A percentile compares a stretch with the other conserved stretches of the same genome.
Evolutionary conservation across 768 basidiomycete species (phyloP).

Genomic region (Kwoniella shandongensis): DNA sequence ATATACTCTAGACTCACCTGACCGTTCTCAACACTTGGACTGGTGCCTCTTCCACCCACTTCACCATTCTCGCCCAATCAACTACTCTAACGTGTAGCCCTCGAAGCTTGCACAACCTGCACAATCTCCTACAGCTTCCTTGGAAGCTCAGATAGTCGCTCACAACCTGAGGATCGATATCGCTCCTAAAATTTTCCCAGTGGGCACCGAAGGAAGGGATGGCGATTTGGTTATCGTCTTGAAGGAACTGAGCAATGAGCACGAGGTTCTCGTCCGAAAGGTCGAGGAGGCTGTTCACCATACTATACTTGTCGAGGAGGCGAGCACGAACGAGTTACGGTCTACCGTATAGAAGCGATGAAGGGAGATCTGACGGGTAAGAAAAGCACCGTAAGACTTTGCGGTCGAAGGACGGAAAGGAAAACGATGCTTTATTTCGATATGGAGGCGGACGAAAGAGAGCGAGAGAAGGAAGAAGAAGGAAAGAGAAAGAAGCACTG

Average conservation of each 20-base stretch:
- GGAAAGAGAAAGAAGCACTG: slow-evolving; percentile 22
- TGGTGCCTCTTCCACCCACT: slow-evolving; percentile 1
- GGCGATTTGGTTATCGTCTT: background rate
- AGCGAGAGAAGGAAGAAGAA: slow-evolving; percentile 27
- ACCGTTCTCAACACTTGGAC: background rate
- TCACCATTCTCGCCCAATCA: background rate
- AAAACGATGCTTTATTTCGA: too few species aligned
- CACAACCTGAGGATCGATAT: background rate
- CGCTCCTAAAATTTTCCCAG: background rate
- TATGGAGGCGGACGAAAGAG: slow-evolving; percentile 29
- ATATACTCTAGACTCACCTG: slow-evolving; percentile 3
- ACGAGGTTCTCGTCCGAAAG: background rate
- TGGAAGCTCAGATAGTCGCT: background rate
- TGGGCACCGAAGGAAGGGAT: slow-evolving; percentile 11
- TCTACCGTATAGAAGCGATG: too few species aligned
- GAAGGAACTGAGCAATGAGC: slow-evolving; percentile 4
- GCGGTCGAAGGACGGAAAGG: too few species aligned
- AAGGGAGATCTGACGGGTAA: too few species aligned
- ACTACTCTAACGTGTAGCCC: slow-evolving; percentile 3
- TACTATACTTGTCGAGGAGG: too few species aligned
- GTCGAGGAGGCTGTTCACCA: slow-evolving; percentile 8
- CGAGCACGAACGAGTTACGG: too few species aligned
- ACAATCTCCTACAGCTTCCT: slow-evolving; percentile 1
- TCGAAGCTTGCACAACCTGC: background rate
- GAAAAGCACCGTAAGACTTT: too few species aligned